phyloP scores from a whole-genome alignment of 768 basidiomycete genomes.

The Roridomyces roridus region DNA sequence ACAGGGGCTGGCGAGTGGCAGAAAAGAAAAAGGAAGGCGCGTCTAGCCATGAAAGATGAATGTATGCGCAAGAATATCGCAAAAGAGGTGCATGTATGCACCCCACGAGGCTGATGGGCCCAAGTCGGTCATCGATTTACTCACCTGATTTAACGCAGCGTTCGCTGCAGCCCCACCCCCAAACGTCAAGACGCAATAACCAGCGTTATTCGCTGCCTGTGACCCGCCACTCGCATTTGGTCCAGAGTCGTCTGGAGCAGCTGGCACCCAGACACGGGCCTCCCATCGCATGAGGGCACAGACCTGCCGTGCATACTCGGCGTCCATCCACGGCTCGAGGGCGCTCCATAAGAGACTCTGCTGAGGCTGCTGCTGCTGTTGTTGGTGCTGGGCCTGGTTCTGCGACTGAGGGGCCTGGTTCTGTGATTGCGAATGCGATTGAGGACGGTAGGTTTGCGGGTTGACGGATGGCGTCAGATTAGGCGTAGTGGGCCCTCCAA shows the following conservation, averaged over 20 bases:
- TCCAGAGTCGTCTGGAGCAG: conserved; percentile 58
- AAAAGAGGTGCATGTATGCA: background rate
- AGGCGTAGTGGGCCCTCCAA: no score
- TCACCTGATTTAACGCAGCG: conserved; percentile 18
- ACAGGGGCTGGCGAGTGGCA: conserved; percentile 80
- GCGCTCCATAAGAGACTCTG: conserved; percentile 80
- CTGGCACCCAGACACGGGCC: conserved; percentile 75
- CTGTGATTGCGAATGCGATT: background rate
- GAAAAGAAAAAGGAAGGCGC: background rate
- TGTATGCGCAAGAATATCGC: background rate
- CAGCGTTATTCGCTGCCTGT: conserved; percentile 67
- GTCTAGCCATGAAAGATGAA: background rate
- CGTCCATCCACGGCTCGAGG: conserved; percentile 97
- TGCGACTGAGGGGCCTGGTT: background rate
- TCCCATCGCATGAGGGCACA: conserved; percentile 90
- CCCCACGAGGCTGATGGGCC: background rate
- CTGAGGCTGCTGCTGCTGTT: background rate
- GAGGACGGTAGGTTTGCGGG: no score
- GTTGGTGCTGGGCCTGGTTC: background rate
- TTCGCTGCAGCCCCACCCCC: conserved; percentile 3
- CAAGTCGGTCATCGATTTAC: background rate
- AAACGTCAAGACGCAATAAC: conserved; percentile 20
- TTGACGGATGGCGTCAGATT: no score
- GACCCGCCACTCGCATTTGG: conserved; percentile 56
- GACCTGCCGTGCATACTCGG: conserved; percentile 91